A percentile compares a stretch with the other conserved stretches of the same genome.
Evolutionary conservation across 257 asterid species (phyloP).

Genomic region (Solanum lycopersicoides): DNA sequence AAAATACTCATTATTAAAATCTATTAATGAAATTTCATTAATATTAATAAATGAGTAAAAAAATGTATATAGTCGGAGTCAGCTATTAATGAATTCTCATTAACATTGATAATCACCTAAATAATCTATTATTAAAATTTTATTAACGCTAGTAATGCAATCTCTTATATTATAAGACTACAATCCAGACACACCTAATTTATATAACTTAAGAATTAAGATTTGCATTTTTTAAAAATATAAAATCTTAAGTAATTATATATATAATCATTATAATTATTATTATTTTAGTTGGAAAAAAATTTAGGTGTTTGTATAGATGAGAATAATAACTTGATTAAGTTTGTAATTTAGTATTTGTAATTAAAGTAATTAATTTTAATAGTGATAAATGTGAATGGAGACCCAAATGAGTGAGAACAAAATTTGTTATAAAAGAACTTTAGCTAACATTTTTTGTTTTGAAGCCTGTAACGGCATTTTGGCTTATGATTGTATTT

Average conservation of each 20-base stretch:
- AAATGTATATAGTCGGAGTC: too few species aligned
- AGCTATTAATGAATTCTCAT: not conserved
- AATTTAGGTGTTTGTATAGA: not conserved
- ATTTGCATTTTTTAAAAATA: not conserved
- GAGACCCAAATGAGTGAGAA: not conserved
- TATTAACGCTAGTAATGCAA: not conserved
- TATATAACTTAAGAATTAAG: not conserved
- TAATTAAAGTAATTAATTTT: not conserved
- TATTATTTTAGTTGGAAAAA: too few species aligned
- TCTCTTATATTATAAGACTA: not conserved
- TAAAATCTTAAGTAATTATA: not conserved
- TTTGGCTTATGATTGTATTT: constrained; percentile 29
- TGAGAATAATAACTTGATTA: not conserved
- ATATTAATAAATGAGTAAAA: too few species aligned
- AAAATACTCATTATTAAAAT: not conserved
- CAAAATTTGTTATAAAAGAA: not conserved
- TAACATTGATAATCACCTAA: too few species aligned
- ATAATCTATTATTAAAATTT: too few species aligned
- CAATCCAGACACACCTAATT: not conserved
- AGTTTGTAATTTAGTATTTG: not conserved
- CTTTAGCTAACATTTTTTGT: constrained; percentile 16
- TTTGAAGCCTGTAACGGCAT: constrained; percentile 46
- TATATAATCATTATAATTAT: not conserved
- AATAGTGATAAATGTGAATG: not conserved
- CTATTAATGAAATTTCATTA: not conserved